Evolutionary conservation across 202 grass and related monocot genomes (phyloP), one percentile per base, ranked within the genome.

Genomic region (Musa balbisiana): DNA sequence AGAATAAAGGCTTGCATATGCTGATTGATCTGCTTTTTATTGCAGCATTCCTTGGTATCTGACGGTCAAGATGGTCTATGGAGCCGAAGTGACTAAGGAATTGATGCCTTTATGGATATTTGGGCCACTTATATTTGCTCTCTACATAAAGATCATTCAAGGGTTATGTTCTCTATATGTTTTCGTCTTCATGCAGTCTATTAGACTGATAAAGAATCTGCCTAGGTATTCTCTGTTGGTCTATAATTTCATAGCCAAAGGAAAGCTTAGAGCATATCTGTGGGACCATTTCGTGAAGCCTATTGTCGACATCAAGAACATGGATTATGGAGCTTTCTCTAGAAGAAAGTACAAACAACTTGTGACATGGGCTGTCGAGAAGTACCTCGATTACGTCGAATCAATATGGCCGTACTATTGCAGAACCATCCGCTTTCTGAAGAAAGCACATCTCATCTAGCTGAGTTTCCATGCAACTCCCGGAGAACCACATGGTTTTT

Each of bases 381-480:
- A 80, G 67, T 72, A 80, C 43, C 33, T 72, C 11, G 78, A 80
- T 56, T 80, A n/a, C 25, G 9, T 80, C 1, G 78, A 80, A 73
- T 80, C 68, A 25, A 80, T 80, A 73, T 80, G 78, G 78, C 78
- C 78, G 52, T 80, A 54, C 68, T 80, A 80, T 64, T 80, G 78
- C 78, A 63, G 78, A 73, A 80, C 56, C 53, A 54, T 80, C 23
- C 68, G 58, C 9, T 73, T 80, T 50, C 52, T 80, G 43, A 80
- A 80, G 69, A 80, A 64, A 72, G 78, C 78, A n/a, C 58, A 73
- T 80, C 33, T 80, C 21, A 60, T 80, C 53, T 80, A 80, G 49
- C 55, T 25, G 25, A 17, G 2, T 17, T 62, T 72, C 12, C 49
- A 3, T 68, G 27, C 65, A 68, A 3, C 65, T 17, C 2, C 10